phyloP scores from a whole-genome alignment of 495 filamentous ascomycete genomes.

The Glonium stellatum region DNA sequence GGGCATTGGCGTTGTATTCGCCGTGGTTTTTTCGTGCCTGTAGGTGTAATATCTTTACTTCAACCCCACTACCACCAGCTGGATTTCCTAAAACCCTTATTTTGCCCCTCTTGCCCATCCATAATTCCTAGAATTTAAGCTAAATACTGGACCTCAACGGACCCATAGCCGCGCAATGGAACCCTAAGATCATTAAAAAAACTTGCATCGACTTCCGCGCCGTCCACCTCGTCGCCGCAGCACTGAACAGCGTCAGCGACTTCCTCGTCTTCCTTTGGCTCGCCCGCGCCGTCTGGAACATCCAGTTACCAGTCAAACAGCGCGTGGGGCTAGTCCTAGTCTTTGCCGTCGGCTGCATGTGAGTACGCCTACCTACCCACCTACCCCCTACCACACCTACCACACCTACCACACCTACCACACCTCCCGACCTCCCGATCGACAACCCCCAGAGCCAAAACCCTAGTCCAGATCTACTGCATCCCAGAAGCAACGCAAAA shows the following conservation, averaged over 20 bases:
- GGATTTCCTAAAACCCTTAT: neutral
- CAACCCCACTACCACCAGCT: neutral
- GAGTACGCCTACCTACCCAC: neutral
- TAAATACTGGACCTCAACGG: neutral
- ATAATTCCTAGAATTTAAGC: neutral
- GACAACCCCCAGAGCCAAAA: too few relatives aligned
- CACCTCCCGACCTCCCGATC: too few relatives aligned
- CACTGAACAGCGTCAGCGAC: conserved; percentile 22
- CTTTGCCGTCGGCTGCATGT: conserved; percentile 17
- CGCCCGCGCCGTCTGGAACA: conserved; percentile 18
- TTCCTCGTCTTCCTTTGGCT: conserved; percentile 16
- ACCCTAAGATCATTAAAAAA: conserved; percentile 5
- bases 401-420: too few relatives aligned
- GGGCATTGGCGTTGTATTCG: conserved; percentile 13
- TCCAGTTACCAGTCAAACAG: conserved; percentile 23
- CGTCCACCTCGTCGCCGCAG: conserved; percentile 13
- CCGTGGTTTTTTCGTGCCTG: conserved; percentile 21
- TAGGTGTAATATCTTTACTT: neutral
- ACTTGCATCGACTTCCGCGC: conserved; percentile 18
- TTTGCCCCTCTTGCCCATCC: neutral
- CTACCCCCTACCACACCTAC: too few relatives aligned
- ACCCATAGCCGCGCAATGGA: conserved; percentile 9
- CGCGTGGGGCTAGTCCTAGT: conserved; percentile 17
- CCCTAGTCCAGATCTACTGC: neutral
- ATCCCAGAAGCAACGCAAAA: too few relatives aligned